Evolutionary conservation across 1,139 yeast genomes (phyloP), one percentile per base, ranked within the genome.

Genomic region (Candida sp.): DNA sequence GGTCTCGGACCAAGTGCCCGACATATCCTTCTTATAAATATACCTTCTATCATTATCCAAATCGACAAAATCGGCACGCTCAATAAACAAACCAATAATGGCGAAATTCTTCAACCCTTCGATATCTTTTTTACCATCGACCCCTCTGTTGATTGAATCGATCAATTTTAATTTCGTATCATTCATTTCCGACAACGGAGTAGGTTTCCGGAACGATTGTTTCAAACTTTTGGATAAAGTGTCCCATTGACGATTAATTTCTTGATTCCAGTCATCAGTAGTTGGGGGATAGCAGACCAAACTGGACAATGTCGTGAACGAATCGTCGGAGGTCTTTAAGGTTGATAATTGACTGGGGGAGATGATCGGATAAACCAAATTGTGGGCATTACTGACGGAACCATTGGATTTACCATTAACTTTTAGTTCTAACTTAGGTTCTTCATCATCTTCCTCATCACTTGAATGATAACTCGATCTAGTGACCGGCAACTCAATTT

Each of bases 121-220:
- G 25, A 64, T 82, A 41, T 81, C 88, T 55, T 82, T 78, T 41
- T 82, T 76, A 6, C 96, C 96, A 61, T 88, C 96, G 11, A 87
- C 96, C 5, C 96, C 95, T 51, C 96, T 74, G 41, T 79, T 73
- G 41, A 88, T 84, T 43, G 86, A 78, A 61, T 88, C 95, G 36
- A 88, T 66, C 45, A 70, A 60, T 55, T 78, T 79, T 35, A 73
- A 72, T 45, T 77, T 77, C 33, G 78, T 83, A n/a, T 70, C 73
- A n/a, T 79, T 75, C 59, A 87, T 59, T 22, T 67, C 64, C 1
- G 81, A 66, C 21, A 84, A 84, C 1, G 96, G 96, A 1, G 75
- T 63, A 1, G 96, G 96, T 52, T 81, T 83, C 45, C 87, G 76
- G 61, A 84, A 88, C 23, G 84, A 71, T 41, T 82, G 77, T 58